Evolutionary conservation across 2,329 filamentous ascomycete genomes (phyloP).

Genomic region (Colletotrichum karsti): DNA sequence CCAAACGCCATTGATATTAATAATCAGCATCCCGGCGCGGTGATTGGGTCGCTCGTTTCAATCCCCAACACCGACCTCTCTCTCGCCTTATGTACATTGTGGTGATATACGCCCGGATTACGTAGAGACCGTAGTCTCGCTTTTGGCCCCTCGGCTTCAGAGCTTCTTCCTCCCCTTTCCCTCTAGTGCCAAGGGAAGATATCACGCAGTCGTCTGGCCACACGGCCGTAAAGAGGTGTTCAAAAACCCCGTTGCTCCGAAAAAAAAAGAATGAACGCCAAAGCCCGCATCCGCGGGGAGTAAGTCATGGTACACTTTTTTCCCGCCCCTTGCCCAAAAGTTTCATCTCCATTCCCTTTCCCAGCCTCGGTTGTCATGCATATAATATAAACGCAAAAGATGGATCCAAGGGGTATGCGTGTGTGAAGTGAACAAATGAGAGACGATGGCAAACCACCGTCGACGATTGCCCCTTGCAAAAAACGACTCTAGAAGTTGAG

Average conservation of each 20-base stretch:
- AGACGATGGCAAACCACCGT: constrained; percentile 2
- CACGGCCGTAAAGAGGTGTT: not conserved
- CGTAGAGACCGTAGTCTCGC: not conserved
- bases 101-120: constrained; percentile 24
- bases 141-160: not conserved
- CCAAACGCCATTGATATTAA: not conserved
- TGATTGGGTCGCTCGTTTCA: constrained; percentile 12
- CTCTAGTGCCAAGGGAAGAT: not conserved
- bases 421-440: constrained; percentile 25
- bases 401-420: constrained; percentile 29
- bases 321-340: constrained; percentile 10
- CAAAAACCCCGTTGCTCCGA: not conserved
- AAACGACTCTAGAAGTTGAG: constrained; percentile 13
- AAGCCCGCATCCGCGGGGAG: constrained; percentile 9
- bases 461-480: not conserved
- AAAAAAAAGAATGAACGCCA: constrained; percentile 26
- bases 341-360: constrained; percentile 16
- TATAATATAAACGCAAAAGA: constrained; percentile 30
- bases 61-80: not conserved
- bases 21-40: constrained; percentile 1
- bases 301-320: constrained; percentile 26
- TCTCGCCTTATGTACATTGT: constrained; percentile 22
- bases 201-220: not conserved
- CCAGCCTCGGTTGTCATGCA: constrained; percentile 19
- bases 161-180: not conserved